Evolutionary conservation across 768 basidiomycete genomes (phyloP), one percentile per base, ranked within the genome.

Genomic region (Podaxis sp.): DNA sequence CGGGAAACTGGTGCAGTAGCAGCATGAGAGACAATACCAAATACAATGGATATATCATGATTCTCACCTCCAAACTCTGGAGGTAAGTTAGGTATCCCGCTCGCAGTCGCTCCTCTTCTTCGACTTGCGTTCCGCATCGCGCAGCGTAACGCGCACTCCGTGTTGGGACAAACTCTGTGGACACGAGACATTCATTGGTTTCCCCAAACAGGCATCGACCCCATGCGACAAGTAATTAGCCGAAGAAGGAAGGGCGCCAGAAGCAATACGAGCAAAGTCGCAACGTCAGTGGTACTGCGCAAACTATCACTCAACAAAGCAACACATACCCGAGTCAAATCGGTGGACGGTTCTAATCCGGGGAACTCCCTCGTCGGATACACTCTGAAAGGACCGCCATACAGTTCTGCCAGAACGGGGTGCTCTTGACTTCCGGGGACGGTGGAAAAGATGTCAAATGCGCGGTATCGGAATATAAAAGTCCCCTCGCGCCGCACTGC

Each of bases 311-410:
- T 14, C 47, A 48, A 27, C 23, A 50, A 58, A 50, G 27, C 6
- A 60, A 27, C 25, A 64, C 71, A 58, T 65, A 84, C 88, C 79
- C 84, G 87, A 25, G 87, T 89, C 57, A 90, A 72, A 28, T 87
- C 83, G 0, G 89, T 90, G 5, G 88, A 89, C 1, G 87, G 80
- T 36, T 76, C 79, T 40, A 90, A 68, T 1, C 89, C 88, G 0
- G 89, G 89, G 69, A 90, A 90, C 71, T 87, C 85, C 63, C 88
- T 85, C 0, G 89, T 89, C 18, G 87, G 86, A 67, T 87, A 89
- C 16, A 90, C 82, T 65, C 77, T 79, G 75, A 90, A 90, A 7
- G 81, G 68, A 0, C 85, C 86, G 3, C 89, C 87, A 61, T 81
- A 86, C 50, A 82, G 78, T 63, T 90, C 86, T n/a, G 87, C 81